Base-by-base conservation (phyloP, 1,284 basidiomycete genomes). In the Cystobasidiaceae sp. region DNA sequence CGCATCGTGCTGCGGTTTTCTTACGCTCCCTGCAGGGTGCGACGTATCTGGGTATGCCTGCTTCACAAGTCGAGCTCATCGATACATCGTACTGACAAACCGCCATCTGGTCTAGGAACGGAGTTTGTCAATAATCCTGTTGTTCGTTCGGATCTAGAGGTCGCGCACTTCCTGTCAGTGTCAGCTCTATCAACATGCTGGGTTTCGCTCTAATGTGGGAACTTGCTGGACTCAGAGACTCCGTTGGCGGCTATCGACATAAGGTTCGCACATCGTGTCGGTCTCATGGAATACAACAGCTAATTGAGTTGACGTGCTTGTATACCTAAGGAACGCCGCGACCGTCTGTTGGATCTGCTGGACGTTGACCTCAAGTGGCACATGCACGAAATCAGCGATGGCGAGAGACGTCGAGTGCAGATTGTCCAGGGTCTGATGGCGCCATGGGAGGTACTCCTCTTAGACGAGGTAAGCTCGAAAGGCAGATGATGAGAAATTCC, bases 381-480 rank as follows among this genome's bases (percentile, higher is more conserved):
- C 68, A 80, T 81, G 80, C 80, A 81, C 73, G 46, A 70, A 62
- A 94, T 98, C 70, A 93, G 90, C 17, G 96, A 99, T 75, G 96
- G 96, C 45, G 96, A 98, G 79, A 83, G 94, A 34, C 83, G 96
- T 30, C 80, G 90, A 1, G 93, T 98, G 3, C 96, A 99, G 77
- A 85, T 98, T 25, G 91, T 90, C 70, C 94, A 97, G 83, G 96
- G 96, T 2, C 82, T 99, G 25, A 98, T 99, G 96, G 83, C 83
- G 25, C 87, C 90, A 34, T 99, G 93, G 92, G 87, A 96, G 71
- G 83, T 98, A 21, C 79, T 99, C 4, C 80, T 98, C 4, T 83
- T 98, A 7, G 94, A 98, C 74, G 96, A 99, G 81, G 93, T 79
- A 66, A 59, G 63, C 50, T 25, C 17, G 5, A 21, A 39, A n/a